Evolutionary conservation across 371 early-diverging fungal species (phyloP), one percentile per base, ranked within the genome.

Genomic region (Rhizopus microsporus): DNA sequence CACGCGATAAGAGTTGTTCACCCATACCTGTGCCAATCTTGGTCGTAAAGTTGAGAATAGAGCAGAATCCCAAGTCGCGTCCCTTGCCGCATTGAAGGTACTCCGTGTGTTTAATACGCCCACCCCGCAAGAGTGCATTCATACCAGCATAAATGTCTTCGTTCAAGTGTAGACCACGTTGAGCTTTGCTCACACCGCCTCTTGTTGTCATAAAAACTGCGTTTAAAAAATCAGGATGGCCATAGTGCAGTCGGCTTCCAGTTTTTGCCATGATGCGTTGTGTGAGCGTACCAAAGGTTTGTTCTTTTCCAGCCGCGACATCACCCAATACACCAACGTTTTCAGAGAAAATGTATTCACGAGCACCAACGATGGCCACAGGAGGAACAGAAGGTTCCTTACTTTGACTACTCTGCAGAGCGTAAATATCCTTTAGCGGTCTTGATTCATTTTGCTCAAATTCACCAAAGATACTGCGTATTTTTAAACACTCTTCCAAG

Each of bases 131-230:
- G 50, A 93, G 77, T 10, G 93, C 92, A 59, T 84, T 92, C 92
- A 95, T 93, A 46, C 95, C 94, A 12, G 93, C 93, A 65, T 89
- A 94, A 56, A 95, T 93, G 70, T 95, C 95, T 69, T 95, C 95
- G 63, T 94, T 95, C 46, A 95, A 79, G 67, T 93, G 93, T 39
- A 95, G 75, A 8, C 93, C 94, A 60, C 91, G 90, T 60, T 93
- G 94, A 13, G 92, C 95, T 72, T 95, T 95, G 53, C 90, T 88
- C 17, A 94, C 87, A 37, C 88, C 93, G 40, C 93, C 94, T 16
- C 94, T 85, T 0, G 92, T 93, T 16, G 87, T 85, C 94, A 94
- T 92, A 62, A 86, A 95, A 29, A 88, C 82, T 35, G 90, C 85
- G 72, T 94, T 94, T 59, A 93, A 74, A 63, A 93, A 93, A 72